Evolutionary conservation across 805 yeast species (phyloP).

Genomic region (Alloascoidea africana): DNA sequence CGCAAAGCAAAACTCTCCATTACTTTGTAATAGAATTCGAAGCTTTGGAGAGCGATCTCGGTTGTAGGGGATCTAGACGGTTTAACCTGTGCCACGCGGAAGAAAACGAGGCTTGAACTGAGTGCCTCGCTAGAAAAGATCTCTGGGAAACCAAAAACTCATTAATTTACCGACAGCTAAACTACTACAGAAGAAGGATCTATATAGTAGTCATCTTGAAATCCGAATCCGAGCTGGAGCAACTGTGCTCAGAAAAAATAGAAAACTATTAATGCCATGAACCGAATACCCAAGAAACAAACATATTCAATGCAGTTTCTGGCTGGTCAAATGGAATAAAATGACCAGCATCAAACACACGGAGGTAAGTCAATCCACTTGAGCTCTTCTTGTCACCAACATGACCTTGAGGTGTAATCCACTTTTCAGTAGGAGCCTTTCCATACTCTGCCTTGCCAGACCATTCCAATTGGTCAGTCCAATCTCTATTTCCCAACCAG

Average conservation of each 20-base stretch:
- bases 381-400: conserved; percentile 64
- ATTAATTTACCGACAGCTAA: conserved; percentile 13
- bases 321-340: conserved; percentile 91
- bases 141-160: conserved; percentile 11
- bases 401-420: conserved; percentile 15
- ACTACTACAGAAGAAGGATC: conserved; percentile 17
- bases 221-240: too few species aligned
- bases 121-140: conserved; percentile 9
- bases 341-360: conserved; percentile 77
- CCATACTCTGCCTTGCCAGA: conserved; percentile 33
- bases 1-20: too few species aligned
- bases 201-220: conserved; percentile 13
- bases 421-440: conserved; percentile 23
- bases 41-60: too few species aligned
- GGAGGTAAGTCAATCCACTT: conserved; percentile 58
- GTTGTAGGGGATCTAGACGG: too few species aligned
- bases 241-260: conserved; percentile 8
- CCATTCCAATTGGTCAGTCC: conserved; percentile 64
- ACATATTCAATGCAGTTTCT: conserved; percentile 49
- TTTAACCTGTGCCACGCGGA: too few species aligned
- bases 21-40: too few species aligned
- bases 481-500: conserved; percentile 83
- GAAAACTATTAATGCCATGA: conserved; percentile 15
- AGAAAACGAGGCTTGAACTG: conserved; percentile 4
- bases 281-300: conserved; percentile 62